Evolutionary conservation across 2,329 filamentous ascomycete genomes (phyloP).

Genomic region (Tothia fuscella): DNA sequence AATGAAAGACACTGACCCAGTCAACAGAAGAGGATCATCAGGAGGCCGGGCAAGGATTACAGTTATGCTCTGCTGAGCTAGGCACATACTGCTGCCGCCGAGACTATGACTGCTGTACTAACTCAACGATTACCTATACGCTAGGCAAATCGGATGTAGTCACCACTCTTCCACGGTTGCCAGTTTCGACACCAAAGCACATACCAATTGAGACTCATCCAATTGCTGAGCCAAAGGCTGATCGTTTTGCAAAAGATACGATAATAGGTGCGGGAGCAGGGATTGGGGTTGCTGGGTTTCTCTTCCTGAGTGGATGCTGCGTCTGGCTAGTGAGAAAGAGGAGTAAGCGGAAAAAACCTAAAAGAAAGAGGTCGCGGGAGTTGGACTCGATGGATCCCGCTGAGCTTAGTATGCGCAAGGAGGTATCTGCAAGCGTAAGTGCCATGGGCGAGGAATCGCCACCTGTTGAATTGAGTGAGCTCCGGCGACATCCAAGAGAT

Average conservation of each 20-base stretch:
- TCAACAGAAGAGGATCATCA: slow-evolving; percentile 5
- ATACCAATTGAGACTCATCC: neutral
- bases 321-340: neutral
- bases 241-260: neutral
- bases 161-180: neutral
- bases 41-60: slow-evolving; percentile 3
- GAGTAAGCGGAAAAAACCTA: neutral
- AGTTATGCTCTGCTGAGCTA: slow-evolving; percentile 2
- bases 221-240: no score
- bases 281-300: neutral
- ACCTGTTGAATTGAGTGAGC: neutral
- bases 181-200: neutral
- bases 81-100: slow-evolving; percentile 9
- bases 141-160: neutral
- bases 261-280: slow-evolving; percentile 1
- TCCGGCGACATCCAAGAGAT: no score
- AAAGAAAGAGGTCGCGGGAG: neutral
- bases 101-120: slow-evolving; percentile 8
- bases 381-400: neutral
- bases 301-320: neutral
- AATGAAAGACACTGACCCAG: no score
- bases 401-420: neutral
- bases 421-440: neutral
- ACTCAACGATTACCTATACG: neutral
- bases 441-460: neutral